Percentiles rank a stretch among this genome's conserved stretches.
Conservation (phyloP, 257 asterid species). For the Primulina tabacum region DNA sequence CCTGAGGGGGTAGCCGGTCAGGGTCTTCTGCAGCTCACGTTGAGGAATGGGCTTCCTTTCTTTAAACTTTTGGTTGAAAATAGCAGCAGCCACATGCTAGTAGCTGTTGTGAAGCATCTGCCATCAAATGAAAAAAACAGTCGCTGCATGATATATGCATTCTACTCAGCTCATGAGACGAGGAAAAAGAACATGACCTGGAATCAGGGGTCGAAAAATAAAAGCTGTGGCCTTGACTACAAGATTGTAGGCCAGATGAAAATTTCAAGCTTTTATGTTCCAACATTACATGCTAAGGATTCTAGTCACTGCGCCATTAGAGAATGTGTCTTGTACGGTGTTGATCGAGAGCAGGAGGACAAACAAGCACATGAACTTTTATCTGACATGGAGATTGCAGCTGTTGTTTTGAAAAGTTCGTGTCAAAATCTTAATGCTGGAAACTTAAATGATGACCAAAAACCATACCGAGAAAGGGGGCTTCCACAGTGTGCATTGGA, state of each 20-base stretch:
- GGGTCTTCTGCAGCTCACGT: constrained; percentile 76
- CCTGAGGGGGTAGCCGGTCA: constrained; percentile 36
- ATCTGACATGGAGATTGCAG: constrained; percentile 67
- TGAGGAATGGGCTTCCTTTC: constrained; percentile 72
- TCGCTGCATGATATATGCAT: constrained; percentile 51
- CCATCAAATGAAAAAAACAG: constrained; percentile 48
- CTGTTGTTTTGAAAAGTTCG: constrained; percentile 47
- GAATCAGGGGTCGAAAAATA: constrained; percentile 76
- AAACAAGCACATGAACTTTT: constrained; percentile 43
- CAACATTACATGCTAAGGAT: constrained; percentile 21
- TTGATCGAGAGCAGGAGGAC: constrained; percentile 41
- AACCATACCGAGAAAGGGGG: constrained; percentile 24
- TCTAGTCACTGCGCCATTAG: constrained; percentile 29
- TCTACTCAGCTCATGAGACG: constrained; percentile 72
- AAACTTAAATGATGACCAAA: constrained; percentile 21
- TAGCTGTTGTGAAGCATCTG: constrained; percentile 59
- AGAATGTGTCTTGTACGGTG: constrained; percentile 67
- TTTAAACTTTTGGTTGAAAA: constrained; percentile 70
- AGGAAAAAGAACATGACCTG: constrained; percentile 70
- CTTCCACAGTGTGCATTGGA: constrained; percentile 10
- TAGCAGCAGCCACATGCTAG: constrained; percentile 69
- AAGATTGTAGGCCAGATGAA: constrained; percentile 70
- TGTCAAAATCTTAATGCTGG: constrained; percentile 23
- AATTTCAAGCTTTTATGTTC: constrained; percentile 39
- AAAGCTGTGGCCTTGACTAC: constrained; percentile 54